phyloP scores from a whole-genome alignment of 192 early-diverging fungal species.

The Backusella psychrophila region DNA sequence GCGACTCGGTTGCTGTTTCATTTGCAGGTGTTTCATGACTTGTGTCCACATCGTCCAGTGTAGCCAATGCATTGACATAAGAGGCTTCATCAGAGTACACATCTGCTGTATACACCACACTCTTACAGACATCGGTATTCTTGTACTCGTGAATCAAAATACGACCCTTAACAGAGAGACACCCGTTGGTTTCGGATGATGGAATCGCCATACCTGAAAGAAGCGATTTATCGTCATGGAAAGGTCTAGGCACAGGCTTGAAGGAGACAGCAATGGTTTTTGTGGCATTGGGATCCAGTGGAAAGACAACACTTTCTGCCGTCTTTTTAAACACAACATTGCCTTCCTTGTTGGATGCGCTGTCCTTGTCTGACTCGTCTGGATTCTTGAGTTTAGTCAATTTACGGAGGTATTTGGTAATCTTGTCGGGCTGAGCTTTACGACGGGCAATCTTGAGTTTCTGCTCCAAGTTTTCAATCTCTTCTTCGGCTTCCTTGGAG shows the following conservation, averaged over 20 bases:
- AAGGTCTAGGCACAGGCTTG: slow-evolving; percentile 40
- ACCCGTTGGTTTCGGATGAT: neutral
- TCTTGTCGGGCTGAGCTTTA: slow-evolving; percentile 87
- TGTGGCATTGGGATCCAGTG: slow-evolving; percentile 63
- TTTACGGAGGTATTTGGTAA: slow-evolving; percentile 76
- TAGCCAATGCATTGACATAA: slow-evolving; percentile 25
- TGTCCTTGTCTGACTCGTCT: slow-evolving; percentile 16
- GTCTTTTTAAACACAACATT: slow-evolving; percentile 48
- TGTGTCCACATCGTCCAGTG: neutral
- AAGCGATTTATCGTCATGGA: slow-evolving; percentile 17
- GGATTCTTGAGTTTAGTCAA: slow-evolving; percentile 54
- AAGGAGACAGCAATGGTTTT: slow-evolving; percentile 66
- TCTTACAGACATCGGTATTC: slow-evolving; percentile 76
- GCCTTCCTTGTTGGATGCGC: neutral
- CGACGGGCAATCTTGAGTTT: slow-evolving; percentile 95
- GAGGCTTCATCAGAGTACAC: slow-evolving; percentile 45
- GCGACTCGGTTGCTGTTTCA: neutral
- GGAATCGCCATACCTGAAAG: neutral
- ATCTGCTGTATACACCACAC: slow-evolving; percentile 57
- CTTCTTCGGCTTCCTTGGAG: slow-evolving; percentile 81
- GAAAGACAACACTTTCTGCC: slow-evolving; percentile 61
- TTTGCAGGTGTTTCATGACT: neutral
- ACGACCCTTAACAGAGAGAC: slow-evolving; percentile 40
- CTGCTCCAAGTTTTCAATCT: slow-evolving; percentile 95
- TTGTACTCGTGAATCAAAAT: slow-evolving; percentile 81